Base-by-base conservation (phyloP, 768 basidiomycete species). In the Tephrocybe sp. region DNA sequence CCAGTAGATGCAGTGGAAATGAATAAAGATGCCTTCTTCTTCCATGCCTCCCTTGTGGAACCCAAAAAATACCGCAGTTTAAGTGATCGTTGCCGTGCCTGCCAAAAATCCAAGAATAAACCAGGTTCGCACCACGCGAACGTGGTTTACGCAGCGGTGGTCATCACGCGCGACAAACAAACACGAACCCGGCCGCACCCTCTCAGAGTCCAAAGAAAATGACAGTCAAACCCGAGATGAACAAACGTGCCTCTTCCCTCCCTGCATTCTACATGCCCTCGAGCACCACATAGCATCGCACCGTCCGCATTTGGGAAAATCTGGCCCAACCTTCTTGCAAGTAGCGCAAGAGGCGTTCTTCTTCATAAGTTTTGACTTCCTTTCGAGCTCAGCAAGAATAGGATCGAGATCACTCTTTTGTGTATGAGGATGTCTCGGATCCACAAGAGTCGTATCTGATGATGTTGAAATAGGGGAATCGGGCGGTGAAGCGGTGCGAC, bases 271-370 rank as follows among this genome's bases (percentile, higher is more conserved):
- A 61, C 84, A 86, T 25, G 77, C 64, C 46, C 84, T 70, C 21
- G 83, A 84, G 57, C 84, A 86, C 84, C 84, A 86, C 67, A 70
- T 76, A 25, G 75, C 74, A 16, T 70, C 65, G 54, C 84, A 86
- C 51, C 75, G 78, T 7, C 76, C 71, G 60, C 84, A 86, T n/a
- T 76, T 75, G 13, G 84, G 84, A 60, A 74, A 86, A 51, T 82
- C 79, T 9, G 66, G 62, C 0, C 84, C 84, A 1, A 59, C 42
- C 59, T 77, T 82, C 26, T 64, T 64, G 59, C 84, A 86, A 1
- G 80, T 73, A 9, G 77, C 72, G 49, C 84, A 86, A 27, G 55
- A 55, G 21, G 62, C 55, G 7, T 65, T 58, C 26, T 63, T 65
- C 25, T 57, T 58, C 38, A 79, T 76, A 42, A 86, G 63, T 57